Evolutionary conservation across 306 rosid genomes (phyloP).

Genomic region (Prunus persica): DNA sequence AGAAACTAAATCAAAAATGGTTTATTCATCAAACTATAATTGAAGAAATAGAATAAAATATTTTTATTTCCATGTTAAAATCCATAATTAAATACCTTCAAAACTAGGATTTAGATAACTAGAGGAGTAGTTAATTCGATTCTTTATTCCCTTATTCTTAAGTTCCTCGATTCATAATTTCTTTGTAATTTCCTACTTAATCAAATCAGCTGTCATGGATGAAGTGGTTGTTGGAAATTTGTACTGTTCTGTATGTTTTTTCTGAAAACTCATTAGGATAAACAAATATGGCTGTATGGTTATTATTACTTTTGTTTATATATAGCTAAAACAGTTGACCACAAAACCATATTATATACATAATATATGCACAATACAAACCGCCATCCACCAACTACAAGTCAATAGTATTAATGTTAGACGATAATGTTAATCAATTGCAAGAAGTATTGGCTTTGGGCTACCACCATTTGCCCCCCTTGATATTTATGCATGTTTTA

Average conservation of each 20-base stretch:
- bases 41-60: too few relatives aligned
- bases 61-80: too few relatives aligned
- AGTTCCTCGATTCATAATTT: too few relatives aligned
- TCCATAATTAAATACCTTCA: too few relatives aligned
- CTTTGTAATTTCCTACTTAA: neutral
- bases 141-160: too few relatives aligned
- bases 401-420: constrained; percentile 11
- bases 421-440: constrained; percentile 11
- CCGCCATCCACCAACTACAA: neutral
- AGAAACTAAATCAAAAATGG: too few relatives aligned
- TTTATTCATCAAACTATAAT: too few relatives aligned
- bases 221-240: constrained; percentile 4
- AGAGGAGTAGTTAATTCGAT: too few relatives aligned
- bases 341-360: neutral
- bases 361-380: neutral
- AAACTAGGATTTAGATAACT: too few relatives aligned
- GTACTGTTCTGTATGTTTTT: neutral
- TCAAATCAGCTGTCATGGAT: neutral
- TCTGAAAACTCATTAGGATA: neutral
- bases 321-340: constrained; percentile 15
- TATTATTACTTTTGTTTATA: neutral
- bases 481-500: neutral
- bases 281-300: neutral
- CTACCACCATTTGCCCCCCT: neutral
- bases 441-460: constrained; percentile 17